Percentiles rank a stretch among this genome's conserved stretches.
phyloP scores from a whole-genome alignment of 2,329 filamentous ascomycete species.

The Paraconiothyrium sp. region DNA sequence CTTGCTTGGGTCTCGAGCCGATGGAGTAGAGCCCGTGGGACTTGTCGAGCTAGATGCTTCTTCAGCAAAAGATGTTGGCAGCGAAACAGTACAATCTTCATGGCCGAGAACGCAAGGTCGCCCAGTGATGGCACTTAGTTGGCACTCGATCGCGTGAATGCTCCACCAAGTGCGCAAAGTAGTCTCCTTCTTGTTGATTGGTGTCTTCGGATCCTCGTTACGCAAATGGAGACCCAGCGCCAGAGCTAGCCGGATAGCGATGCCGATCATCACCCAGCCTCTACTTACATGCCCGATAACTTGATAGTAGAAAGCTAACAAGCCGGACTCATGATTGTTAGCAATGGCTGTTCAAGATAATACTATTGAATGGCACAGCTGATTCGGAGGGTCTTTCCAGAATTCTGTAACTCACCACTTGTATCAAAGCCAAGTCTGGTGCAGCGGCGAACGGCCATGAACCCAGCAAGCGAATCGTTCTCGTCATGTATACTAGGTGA shows the following conservation, averaged over 20 bases:
- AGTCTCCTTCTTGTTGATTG: slow-evolving; percentile 42
- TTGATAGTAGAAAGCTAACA: slow-evolving; percentile 39
- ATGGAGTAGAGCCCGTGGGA: not conserved
- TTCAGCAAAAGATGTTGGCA: slow-evolving; percentile 34
- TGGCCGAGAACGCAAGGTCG: slow-evolving; percentile 48
- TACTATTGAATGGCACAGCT: slow-evolving; percentile 13
- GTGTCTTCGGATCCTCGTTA: slow-evolving; percentile 41
- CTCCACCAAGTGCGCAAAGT: slow-evolving; percentile 53
- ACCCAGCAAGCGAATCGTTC: slow-evolving; percentile 36
- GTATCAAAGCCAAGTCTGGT: slow-evolving; percentile 50
- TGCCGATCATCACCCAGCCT: slow-evolving; percentile 49
- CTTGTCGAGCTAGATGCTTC: not conserved
- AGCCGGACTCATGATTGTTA: slow-evolving; percentile 26
- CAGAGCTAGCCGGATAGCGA: slow-evolving; percentile 49
- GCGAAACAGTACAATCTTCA: slow-evolving; percentile 44
- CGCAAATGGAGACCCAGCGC: slow-evolving; percentile 51
- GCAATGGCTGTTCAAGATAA: slow-evolving; percentile 34
- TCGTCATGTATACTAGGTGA: slow-evolving; percentile 51
- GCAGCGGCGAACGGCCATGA: slow-evolving; percentile 34
- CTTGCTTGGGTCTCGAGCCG: not conserved
- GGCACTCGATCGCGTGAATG: slow-evolving; percentile 49
- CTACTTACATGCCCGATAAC: slow-evolving; percentile 37
- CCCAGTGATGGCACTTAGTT: slow-evolving; percentile 51
- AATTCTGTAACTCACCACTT: slow-evolving; percentile 38
- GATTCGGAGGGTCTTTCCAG: not conserved